Evolutionary conservation across 1,139 yeast species (phyloP), one percentile per base, ranked within the genome.

Genomic region (Scheffersomyces segobiensis): DNA sequence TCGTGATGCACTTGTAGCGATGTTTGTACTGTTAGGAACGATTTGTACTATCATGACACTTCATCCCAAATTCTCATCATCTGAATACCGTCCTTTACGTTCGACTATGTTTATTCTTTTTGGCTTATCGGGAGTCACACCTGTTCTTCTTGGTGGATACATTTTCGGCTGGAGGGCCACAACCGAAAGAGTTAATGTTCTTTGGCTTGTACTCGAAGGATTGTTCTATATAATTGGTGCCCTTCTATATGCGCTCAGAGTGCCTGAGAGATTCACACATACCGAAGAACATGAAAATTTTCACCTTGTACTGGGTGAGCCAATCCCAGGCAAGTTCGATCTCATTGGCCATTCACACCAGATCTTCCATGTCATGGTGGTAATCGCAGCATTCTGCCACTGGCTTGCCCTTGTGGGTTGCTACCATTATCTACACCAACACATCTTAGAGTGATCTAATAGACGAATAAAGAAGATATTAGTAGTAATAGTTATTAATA

Each of bases 291-390:
- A 66, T 21, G 68, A 65, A 52, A 55, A 49, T 39, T 21, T 5
- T 18, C 63, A 62, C 17, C 54, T 57, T 12, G 57, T 65, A 52
- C 60, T 64, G 20, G 52, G 56, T 3, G 57, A 61, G 42, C 70
- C 75, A 2, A 49, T 58, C 5, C 59, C 67, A 0, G 83, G 82
- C 3, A 75, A 59, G 32, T 89, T 84, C 69, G 97, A 93, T 66
- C 70, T 86, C 17, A 81, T 86, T 75, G 97, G 97, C 1, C 90
- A 91, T 64, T 89, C 97, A 3, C 98, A 93, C 71, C 98, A 93
- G 70, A 83, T 93, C 22, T 93, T 93, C 71, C 98, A 93, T 71
- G 74, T 90, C 3, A 74, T 90, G 67, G 97, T 93, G 3, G 95
- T 93, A 0, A 65, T 87, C 7, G 97, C 97, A 3, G 96, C 97